Evolutionary conservation across 768 basidiomycete species (phyloP), one percentile per base, ranked within the genome.

Genomic region (Nevesoporus exiguus): DNA sequence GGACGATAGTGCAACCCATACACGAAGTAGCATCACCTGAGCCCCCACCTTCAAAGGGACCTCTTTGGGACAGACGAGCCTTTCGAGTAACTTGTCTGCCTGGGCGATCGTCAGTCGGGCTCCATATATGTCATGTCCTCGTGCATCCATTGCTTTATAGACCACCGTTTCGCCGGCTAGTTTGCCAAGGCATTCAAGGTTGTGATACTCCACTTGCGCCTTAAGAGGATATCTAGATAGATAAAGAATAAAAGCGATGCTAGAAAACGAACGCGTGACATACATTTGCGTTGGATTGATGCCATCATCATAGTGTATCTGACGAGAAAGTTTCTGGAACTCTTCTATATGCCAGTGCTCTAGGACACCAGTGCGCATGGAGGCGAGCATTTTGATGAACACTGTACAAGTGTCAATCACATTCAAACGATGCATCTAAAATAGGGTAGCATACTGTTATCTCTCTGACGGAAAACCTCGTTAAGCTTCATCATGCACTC

Each of bases 371-470:
- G 90, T 95, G 24, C 97, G 84, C 94, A 98, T 98, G 63, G 97
- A 94, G 66, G 98, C 98, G 45, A 98, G 76, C 92, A 98, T 98
- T 63, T 93, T 80, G 42, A 99, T 82, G 64, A 99, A 98, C 43
- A 79, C 93, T 93, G 63, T 8, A 29, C 31, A 39, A 15, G 15
- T 14, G 19, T 59, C 22, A 42, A 25, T 39, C 27, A n/a, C 34
- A 36, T 37, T 17, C n/a, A 41, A 17, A 47, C 13, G 11, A 7
- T 7, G 11, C 14, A 11, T 29, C 6, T 49, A 27, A 47, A 30
- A 15, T 11, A 31, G 46, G 25, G 55, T 8, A 5, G 42, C 60
- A 30, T 54, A 80, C 81, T 67, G 43, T 78, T 73, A 61, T 89
- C 85, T 43, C 74, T 85, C 66, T 91, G 88, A 51, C 88, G 74